Evolutionary conservation across 495 filamentous ascomycete genomes (phyloP).

Genomic region (Daldinia grandis): DNA sequence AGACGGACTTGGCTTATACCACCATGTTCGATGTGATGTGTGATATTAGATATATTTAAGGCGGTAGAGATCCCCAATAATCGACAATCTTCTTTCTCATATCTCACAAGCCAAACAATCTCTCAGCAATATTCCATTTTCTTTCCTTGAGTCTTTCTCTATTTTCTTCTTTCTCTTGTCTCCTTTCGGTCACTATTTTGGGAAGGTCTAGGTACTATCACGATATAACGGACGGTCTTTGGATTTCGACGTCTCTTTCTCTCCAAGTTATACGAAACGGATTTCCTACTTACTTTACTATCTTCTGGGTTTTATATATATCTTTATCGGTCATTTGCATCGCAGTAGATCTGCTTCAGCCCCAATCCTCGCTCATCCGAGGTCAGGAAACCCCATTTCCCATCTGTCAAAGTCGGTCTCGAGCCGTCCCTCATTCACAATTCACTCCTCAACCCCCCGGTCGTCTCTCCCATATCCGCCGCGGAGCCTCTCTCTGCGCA

Average conservation of each 20-base stretch:
- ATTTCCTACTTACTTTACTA: conserved; percentile 31
- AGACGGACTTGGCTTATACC: conserved; percentile 12
- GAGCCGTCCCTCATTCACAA: conserved; percentile 45
- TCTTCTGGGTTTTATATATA: conserved; percentile 31
- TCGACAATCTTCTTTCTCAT: conserved; percentile 6
- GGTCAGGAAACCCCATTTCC: conserved; percentile 1
- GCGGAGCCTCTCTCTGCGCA: conserved; percentile 44
- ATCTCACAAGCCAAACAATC: conserved; percentile 25
- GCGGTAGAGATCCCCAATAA: conserved; percentile 7
- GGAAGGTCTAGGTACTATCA: conserved; percentile 22
- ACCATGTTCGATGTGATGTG: not conserved
- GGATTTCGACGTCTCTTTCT: conserved; percentile 24
- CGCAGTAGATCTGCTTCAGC: conserved; percentile 42
- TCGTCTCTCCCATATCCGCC: conserved; percentile 42
- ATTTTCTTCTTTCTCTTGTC: conserved; percentile 40
- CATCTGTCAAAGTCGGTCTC: conserved; percentile 18
- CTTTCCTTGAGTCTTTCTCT: conserved; percentile 44
- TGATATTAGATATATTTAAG: conserved; percentile 23
- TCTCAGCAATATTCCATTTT: conserved; percentile 24
- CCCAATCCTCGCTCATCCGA: conserved; percentile 16
- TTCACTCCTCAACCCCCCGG: conserved; percentile 39
- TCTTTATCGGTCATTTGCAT: conserved; percentile 24
- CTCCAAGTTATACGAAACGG: conserved; percentile 34
- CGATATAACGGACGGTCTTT: conserved; percentile 25
- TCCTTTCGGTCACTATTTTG: conserved; percentile 38